Base-by-base conservation (phyloP, 1,139 yeast species). In the Yamadazyma trypodendri region DNA sequence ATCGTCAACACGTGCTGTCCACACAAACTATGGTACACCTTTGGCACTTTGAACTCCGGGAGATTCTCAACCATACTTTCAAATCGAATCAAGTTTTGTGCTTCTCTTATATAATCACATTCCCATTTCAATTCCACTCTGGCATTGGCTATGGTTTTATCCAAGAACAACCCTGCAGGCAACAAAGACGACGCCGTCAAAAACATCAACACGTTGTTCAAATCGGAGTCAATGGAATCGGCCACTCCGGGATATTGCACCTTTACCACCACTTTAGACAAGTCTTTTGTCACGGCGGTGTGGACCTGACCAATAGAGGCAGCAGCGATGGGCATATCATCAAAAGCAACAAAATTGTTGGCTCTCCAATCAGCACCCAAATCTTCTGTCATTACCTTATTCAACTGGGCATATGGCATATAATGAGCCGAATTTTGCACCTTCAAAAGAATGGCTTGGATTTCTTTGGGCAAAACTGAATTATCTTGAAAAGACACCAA, bases 231-330 rank as follows among this genome's bases (percentile, higher is more conserved):
- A 51, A 92, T 94, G 10, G 95, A 83, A 46, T 84, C 81, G 16
- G 85, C 94, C 10, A 92, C 97, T n/a, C 98, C 98, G 0, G 99
- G 99, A 54, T 92, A 92, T 59, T 92, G 99, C 3, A 92, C 89
- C 56, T 92, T 92, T 11, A 92, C 95, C n/a, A 95, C 98, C 21
- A 90, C 96, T 23, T 79, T 78, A n/a, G 77, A 64, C 45, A 77
- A 75, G 24, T 76, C 79, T 37, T 65, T 68, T 15, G 95, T 71
- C 9, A 78, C 81, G 1, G 96, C 98, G 33, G 72, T 74, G 61
- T 92, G 98, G 3, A 92, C 98, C 61, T 92, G 97, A 3, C 98
- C 97, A 51, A 92, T 92, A 3, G 96, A 87, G 1, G 98, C 98
- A 3, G 98, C 97, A 1, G 98, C 98, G 42, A 92, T 78, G 2